These are phyloP conservation scores for Elsinoe arachidis DNA, from an alignment of 2,329 filamentous ascomycete species.

Conservation along the genomic window DNA sequence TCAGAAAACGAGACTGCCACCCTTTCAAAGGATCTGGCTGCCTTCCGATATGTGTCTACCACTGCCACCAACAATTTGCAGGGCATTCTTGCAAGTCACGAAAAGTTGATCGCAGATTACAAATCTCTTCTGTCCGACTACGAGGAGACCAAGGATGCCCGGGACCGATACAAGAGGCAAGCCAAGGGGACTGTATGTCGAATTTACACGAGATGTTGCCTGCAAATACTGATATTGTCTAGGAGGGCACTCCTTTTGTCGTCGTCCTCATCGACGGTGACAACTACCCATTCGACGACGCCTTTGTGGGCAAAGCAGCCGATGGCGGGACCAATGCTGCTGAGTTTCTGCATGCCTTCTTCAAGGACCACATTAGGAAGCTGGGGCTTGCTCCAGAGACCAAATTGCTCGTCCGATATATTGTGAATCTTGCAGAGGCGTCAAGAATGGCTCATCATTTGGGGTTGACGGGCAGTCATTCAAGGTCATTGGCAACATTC, in stretches of 20 bases:
- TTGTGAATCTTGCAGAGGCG: constrained; percentile 39
- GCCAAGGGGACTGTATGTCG: constrained; percentile 26
- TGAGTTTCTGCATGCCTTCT: constrained; percentile 42
- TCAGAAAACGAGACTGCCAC: constrained; percentile 4
- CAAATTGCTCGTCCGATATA: constrained; percentile 35
- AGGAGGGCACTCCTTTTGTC: constrained; percentile 49
- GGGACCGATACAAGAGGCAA: constrained; percentile 49
- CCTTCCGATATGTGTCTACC: constrained; percentile 12
- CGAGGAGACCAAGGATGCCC: constrained; percentile 46
- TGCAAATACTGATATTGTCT: not conserved
- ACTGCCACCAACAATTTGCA: constrained; percentile 12
- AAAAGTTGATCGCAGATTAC: constrained; percentile 44
- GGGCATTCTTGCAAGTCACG: constrained; percentile 14
- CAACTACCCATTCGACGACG: constrained; percentile 39
- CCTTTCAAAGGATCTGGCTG: constrained; percentile 5
- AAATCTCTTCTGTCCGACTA: constrained; percentile 48
- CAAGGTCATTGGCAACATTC: constrained; percentile 49
- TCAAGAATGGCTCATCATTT: constrained; percentile 39
- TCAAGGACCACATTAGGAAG: constrained; percentile 42
- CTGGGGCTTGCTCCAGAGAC: constrained; percentile 18
- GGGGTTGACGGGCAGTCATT: constrained; percentile 45
- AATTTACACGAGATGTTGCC: not conserved
- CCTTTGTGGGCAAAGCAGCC: constrained; percentile 22
- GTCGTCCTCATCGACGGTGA: constrained; percentile 56
- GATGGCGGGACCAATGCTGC: constrained; percentile 51